Percentiles rank a stretch among this genome's conserved stretches.
Conservation (phyloP, 2,329 filamentous ascomycete genomes). For the Aspergillus fructus region DNA sequence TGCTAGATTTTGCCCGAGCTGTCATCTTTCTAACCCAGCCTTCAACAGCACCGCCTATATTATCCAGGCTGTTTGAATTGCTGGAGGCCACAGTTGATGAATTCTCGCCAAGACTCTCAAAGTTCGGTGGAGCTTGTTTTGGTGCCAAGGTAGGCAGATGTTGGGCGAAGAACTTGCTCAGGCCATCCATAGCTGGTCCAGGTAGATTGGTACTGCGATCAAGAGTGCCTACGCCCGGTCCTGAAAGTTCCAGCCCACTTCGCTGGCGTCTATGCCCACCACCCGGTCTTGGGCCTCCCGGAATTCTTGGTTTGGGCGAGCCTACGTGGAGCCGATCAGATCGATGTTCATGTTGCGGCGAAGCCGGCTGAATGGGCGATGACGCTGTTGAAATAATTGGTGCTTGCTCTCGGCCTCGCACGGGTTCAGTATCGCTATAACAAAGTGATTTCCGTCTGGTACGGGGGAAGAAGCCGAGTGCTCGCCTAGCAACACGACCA, state of each 20-base stretch:
- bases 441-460: slow-evolving; percentile 77
- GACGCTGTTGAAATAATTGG: slow-evolving; percentile 27
- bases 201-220: slow-evolving; percentile 50
- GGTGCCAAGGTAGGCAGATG: slow-evolving; percentile 78
- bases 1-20: slow-evolving; percentile 39
- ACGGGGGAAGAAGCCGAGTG: slow-evolving; percentile 88
- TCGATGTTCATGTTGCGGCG: slow-evolving; percentile 24
- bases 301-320: slow-evolving; percentile 26
- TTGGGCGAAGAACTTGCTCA: slow-evolving; percentile 81
- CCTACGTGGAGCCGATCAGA: slow-evolving; percentile 29
- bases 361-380: slow-evolving; percentile 27
- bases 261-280: slow-evolving; percentile 42
- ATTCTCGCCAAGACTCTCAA: slow-evolving; percentile 37
- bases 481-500: slow-evolving; percentile 74
- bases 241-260: slow-evolving; percentile 64
- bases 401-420: slow-evolving; percentile 32
- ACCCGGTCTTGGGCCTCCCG: slow-evolving; percentile 30
- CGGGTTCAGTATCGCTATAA: slow-evolving; percentile 59
- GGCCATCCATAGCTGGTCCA: slow-evolving; percentile 77
- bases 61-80: slow-evolving; percentile 61
- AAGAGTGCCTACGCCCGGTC: slow-evolving; percentile 85
- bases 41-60: slow-evolving; percentile 83
- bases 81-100: slow-evolving; percentile 32
- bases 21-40: slow-evolving; percentile 86
- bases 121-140: slow-evolving; percentile 57